Percentiles rank a stretch among this genome's conserved stretches.
Conservation (phyloP, 164 flowering plant species). For the Houttuynia cordata region DNA sequence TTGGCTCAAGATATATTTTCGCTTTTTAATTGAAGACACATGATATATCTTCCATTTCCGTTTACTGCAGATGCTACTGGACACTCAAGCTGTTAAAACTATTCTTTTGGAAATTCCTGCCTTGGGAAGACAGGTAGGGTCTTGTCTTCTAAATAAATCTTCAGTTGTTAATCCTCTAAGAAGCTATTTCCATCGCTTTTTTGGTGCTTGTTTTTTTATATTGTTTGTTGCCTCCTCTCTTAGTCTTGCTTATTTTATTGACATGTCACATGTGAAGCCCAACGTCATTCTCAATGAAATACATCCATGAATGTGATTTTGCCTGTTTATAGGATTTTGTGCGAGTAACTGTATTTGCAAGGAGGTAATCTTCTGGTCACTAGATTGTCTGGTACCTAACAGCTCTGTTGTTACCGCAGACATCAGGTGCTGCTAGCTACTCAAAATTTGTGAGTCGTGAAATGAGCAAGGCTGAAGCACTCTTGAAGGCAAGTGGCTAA, state of each 20-base stretch:
- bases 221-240: neutral
- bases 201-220: neutral
- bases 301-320: neutral
- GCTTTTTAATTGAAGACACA: too few species aligned
- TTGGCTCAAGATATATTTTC: neutral
- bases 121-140: slow-evolving; percentile 67
- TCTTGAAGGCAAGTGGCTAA: slow-evolving; percentile 51
- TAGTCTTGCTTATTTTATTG: too few species aligned
- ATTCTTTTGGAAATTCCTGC: slow-evolving; percentile 91
- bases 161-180: neutral
- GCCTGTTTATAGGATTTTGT: neutral
- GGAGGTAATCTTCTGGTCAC: neutral
- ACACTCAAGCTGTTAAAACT: slow-evolving; percentile 95
- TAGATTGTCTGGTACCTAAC: neutral
- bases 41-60: neutral
- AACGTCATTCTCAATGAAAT: neutral
- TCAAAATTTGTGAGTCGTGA: slow-evolving; percentile 89
- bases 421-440: slow-evolving; percentile 73
- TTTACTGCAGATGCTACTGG: slow-evolving; percentile 77
- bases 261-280: too few species aligned
- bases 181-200: neutral
- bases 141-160: neutral
- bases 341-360: neutral
- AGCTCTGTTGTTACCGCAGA: slow-evolving; percentile 21
- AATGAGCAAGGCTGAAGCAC: slow-evolving; percentile 99